Evolutionary conservation across 768 basidiomycete species (phyloP).

Genomic region (Scleroderma citrinum): DNA sequence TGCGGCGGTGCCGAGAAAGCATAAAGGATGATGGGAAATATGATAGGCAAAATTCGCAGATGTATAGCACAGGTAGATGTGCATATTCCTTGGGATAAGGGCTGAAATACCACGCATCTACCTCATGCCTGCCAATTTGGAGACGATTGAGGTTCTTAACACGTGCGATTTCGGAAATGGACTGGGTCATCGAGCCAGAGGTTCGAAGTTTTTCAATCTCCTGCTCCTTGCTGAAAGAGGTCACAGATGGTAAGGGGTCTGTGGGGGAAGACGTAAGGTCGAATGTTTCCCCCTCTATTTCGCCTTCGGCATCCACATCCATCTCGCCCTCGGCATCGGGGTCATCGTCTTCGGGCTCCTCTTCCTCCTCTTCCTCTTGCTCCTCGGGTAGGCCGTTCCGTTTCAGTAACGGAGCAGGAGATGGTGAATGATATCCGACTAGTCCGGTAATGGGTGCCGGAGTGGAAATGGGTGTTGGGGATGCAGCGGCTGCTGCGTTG

Average conservation of each 20-base stretch:
- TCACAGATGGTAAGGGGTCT: slow-evolving; percentile 44
- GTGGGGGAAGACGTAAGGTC: slow-evolving; percentile 51
- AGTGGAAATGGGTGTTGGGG: slow-evolving; percentile 51
- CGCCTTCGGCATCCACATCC: slow-evolving; percentile 49
- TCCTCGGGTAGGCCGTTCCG: slow-evolving; percentile 63
- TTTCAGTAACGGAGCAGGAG: slow-evolving; percentile 57
- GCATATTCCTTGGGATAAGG: slow-evolving; percentile 99
- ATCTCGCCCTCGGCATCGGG: slow-evolving; percentile 48
- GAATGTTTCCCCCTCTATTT: slow-evolving; percentile 59
- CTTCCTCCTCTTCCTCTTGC: slow-evolving; percentile 47
- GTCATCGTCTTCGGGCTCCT: slow-evolving; percentile 41
- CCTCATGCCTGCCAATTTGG: slow-evolving; percentile 93
- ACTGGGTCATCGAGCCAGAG: slow-evolving; percentile 98
- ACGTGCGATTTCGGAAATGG: slow-evolving; percentile 93
- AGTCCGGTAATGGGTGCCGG: slow-evolving; percentile 29
- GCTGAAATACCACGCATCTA: slow-evolving; percentile 99
- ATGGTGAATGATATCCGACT: slow-evolving; percentile 43
- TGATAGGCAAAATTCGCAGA: slow-evolving; percentile 97
- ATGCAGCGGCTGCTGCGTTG: slow-evolving; percentile 62
- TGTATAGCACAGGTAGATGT: slow-evolving; percentile 88
- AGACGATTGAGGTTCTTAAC: slow-evolving; percentile 98
- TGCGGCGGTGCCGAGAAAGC: slow-evolving; percentile 84
- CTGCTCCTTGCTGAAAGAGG: slow-evolving; percentile 90
- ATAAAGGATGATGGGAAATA: slow-evolving; percentile 90
- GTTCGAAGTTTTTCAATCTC: slow-evolving; percentile 98